phyloP scores from a whole-genome alignment of 140 eudicot species.

The Cichorium intybus region DNA sequence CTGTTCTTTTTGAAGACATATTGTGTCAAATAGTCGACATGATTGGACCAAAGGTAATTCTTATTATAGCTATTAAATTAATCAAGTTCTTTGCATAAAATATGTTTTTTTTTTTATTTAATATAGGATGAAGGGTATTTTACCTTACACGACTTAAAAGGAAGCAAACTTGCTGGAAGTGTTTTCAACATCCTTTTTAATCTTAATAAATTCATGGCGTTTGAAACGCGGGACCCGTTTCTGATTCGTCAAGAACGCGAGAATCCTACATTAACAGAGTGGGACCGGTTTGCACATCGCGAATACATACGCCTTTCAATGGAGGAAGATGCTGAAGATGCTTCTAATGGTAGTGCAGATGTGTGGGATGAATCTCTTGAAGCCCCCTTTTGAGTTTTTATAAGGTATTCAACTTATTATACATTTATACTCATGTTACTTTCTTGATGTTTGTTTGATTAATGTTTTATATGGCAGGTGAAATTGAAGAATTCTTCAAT shows the following conservation, averaged over 20 bases:
- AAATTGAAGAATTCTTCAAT: conserved; percentile 18
- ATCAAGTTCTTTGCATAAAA: no score
- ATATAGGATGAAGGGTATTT: conserved; percentile 65
- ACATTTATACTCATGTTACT: no score
- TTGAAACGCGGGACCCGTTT: conserved; percentile 95
- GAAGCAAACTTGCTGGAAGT: conserved; percentile 81
- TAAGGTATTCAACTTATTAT: conserved; percentile 19
- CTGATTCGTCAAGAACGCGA: conserved; percentile 99
- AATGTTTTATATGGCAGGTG: conserved; percentile 8
- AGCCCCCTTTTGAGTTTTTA: conserved; percentile 73
- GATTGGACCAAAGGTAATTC: conserved; percentile 83
- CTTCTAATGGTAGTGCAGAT: conserved; percentile 96
- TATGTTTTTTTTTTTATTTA: no score
- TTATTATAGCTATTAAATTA: no score
- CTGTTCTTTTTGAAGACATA: conserved; percentile 91
- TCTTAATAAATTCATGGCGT: conserved; percentile 94
- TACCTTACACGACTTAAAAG: conserved; percentile 73
- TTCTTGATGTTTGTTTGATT: neutral
- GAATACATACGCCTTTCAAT: conserved; percentile 93
- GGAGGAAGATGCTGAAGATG: conserved; percentile 99
- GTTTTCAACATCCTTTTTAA: conserved; percentile 90
- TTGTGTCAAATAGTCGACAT: conserved; percentile 96
- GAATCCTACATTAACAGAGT: conserved; percentile 92
- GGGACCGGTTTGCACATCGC: conserved; percentile 99
- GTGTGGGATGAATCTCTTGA: conserved; percentile 99